A percentile compares a stretch with the other conserved stretches of the same genome.
These are phyloP conservation scores for Uncinocarpus reesii DNA, from an alignment of 2,329 filamentous ascomycete species.

Conservation along the genomic window DNA sequence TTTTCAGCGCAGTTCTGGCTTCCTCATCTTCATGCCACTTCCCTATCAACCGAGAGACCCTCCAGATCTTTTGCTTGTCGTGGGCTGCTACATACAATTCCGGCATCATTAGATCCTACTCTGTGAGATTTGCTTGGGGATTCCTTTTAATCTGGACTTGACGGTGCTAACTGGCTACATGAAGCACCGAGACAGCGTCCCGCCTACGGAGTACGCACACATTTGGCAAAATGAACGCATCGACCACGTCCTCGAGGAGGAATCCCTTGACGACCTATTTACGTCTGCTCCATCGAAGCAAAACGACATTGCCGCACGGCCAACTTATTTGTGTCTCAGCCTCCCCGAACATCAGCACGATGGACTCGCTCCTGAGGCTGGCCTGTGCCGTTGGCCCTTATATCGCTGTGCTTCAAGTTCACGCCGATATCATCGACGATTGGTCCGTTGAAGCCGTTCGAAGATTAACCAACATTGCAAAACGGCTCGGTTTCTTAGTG, in stretches of 20 bases:
- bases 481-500: slow-evolving; percentile 30
- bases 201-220: too few species aligned
- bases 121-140: too few species aligned
- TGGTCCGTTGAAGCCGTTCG: slow-evolving; percentile 47
- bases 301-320: slow-evolving; percentile 31
- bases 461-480: slow-evolving; percentile 28
- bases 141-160: too few species aligned
- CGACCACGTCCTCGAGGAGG: slow-evolving; percentile 14
- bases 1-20: background rate
- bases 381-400: slow-evolving; percentile 51
- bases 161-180: too few species aligned
- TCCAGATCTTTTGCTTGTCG: background rate
- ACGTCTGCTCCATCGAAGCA: slow-evolving; percentile 25
- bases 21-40: slow-evolving; percentile 5
- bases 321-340: slow-evolving; percentile 38
- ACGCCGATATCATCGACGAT: slow-evolving; percentile 53
- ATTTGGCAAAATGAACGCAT: slow-evolving; percentile 11
- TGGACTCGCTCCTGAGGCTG: slow-evolving; percentile 45
- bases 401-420: slow-evolving; percentile 52
- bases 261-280: slow-evolving; percentile 33
- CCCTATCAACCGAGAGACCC: background rate
- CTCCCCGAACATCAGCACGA: slow-evolving; percentile 49
- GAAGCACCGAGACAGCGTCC: too few species aligned
- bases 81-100: background rate
- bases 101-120: too few species aligned